phyloP scores from a whole-genome alignment of 257 asterid species.

The Salvia rosmarinus region DNA sequence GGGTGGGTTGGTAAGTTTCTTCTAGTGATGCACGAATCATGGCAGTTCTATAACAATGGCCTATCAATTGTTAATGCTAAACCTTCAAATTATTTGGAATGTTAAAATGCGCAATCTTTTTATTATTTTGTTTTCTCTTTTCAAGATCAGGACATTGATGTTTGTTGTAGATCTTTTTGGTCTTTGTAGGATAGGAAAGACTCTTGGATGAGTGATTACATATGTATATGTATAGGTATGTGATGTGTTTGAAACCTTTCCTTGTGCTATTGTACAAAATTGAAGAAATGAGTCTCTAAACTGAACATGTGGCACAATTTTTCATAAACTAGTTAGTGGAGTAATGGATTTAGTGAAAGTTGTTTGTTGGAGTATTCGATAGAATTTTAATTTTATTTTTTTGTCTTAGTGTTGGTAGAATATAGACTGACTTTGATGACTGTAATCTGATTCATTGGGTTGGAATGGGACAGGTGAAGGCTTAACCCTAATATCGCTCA shows the following conservation, averaged over 20 bases:
- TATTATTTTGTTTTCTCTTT: conserved; percentile 6
- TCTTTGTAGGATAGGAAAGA: background rate
- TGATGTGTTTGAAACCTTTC: conserved; percentile 3
- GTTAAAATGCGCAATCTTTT: background rate
- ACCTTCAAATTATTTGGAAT: background rate
- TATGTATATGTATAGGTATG: conserved; percentile 9
- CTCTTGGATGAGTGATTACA: conserved; percentile 1
- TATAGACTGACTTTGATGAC: conserved; percentile 12
- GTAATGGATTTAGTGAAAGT: background rate
- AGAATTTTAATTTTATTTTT: background rate
- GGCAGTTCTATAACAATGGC: background rate
- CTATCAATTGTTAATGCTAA: background rate
- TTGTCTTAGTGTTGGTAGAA: conserved; percentile 11
- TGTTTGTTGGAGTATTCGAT: background rate
- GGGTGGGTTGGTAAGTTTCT: conserved; percentile 97
- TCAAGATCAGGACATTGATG: background rate
- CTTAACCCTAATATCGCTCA: conserved; percentile 17
- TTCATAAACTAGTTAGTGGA: conserved; percentile 10
- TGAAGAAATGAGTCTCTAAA: conserved; percentile 11
- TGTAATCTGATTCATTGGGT: conserved; percentile 18
- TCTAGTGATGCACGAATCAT: conserved; percentile 14
- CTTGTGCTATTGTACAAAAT: background rate
- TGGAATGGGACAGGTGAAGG: conserved; percentile 24
- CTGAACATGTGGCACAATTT: conserved; percentile 2
- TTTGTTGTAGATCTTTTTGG: background rate